Percentiles rank a stretch among this genome's conserved stretches.
These are phyloP conservation scores for Tetracladium setigerum DNA, from an alignment of 495 filamentous ascomycete genomes.

Conservation along the genomic window DNA sequence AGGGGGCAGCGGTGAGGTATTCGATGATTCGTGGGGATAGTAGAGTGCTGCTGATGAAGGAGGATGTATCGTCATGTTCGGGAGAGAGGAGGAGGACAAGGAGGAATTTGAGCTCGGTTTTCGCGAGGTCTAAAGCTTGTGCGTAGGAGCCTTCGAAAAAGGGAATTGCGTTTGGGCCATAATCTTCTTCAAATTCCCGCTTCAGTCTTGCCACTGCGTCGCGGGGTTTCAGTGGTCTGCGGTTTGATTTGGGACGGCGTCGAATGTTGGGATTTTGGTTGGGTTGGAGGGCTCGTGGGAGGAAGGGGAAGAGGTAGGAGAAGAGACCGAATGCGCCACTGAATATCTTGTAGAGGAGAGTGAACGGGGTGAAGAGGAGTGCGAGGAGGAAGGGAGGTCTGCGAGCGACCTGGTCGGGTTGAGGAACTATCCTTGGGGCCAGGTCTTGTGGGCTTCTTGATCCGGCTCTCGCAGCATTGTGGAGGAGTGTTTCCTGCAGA, in stretches of 20 bases:
- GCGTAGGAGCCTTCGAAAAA: slow-evolving; percentile 87
- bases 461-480: slow-evolving; percentile 28
- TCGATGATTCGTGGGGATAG: slow-evolving; percentile 62
- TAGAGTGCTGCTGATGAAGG: slow-evolving; percentile 79
- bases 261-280: slow-evolving; percentile 19
- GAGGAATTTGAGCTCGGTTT: slow-evolving; percentile 84
- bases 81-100: slow-evolving; percentile 78
- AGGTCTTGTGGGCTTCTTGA: slow-evolving; percentile 37
- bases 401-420: slow-evolving; percentile 52
- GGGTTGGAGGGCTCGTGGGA: slow-evolving; percentile 62
- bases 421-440: slow-evolving; percentile 77
- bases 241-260: slow-evolving; percentile 54
- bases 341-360: slow-evolving; percentile 61
- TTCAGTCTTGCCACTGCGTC: slow-evolving; percentile 86
- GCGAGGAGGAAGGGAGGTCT: slow-evolving; percentile 67
- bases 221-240: slow-evolving; percentile 67
- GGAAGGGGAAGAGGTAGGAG: slow-evolving; percentile 68
- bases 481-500: slow-evolving; percentile 50
- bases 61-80: slow-evolving; percentile 84
- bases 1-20: slow-evolving; percentile 62
- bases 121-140: slow-evolving; percentile 78
- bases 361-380: slow-evolving; percentile 76
- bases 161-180: slow-evolving; percentile 58
- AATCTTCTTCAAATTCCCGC: slow-evolving; percentile 90
- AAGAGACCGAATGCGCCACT: slow-evolving; percentile 56